Evolutionary conservation across 306 rosid genomes (phyloP).

Genomic region (Castanopsis chinensis): DNA sequence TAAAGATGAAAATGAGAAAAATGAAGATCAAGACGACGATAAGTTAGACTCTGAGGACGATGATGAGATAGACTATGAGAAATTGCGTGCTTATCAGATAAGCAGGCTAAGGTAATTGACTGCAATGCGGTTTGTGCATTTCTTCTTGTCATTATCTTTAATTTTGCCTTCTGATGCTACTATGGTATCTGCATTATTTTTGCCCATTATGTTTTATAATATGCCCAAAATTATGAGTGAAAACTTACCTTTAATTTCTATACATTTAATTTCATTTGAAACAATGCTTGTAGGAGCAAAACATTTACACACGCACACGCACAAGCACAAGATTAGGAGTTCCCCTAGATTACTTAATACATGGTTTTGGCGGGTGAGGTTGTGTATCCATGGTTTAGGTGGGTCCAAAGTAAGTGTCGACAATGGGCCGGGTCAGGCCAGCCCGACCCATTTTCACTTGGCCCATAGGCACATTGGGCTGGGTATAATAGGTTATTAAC

Average conservation of each 20-base stretch:
- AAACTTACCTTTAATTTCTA: not conserved
- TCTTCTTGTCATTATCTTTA: not conserved
- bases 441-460: no score
- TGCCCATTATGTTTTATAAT: not conserved
- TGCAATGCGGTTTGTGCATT: not conserved
- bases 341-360: no score
- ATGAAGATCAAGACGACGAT: constrained; percentile 38
- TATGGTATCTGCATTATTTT: not conserved
- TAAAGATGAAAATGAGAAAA: constrained; percentile 47
- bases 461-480: no score
- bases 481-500: no score
- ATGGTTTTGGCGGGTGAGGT: constrained; percentile 18
- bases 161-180: not conserved
- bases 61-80: constrained; percentile 50
- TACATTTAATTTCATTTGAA: not conserved
- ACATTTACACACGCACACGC: no score
- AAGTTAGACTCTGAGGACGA: constrained; percentile 7
- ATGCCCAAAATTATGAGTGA: not conserved
- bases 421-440: no score
- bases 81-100: constrained; percentile 75
- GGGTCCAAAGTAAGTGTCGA: no score
- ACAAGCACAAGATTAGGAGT: no score
- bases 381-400: no score
- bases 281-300: not conserved
- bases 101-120: constrained; percentile 65